A percentile compares a stretch with the other conserved stretches of the same genome.
Evolutionary conservation across 2,329 filamentous ascomycete genomes (phyloP).

Genomic region (Sclerotinia minor): DNA sequence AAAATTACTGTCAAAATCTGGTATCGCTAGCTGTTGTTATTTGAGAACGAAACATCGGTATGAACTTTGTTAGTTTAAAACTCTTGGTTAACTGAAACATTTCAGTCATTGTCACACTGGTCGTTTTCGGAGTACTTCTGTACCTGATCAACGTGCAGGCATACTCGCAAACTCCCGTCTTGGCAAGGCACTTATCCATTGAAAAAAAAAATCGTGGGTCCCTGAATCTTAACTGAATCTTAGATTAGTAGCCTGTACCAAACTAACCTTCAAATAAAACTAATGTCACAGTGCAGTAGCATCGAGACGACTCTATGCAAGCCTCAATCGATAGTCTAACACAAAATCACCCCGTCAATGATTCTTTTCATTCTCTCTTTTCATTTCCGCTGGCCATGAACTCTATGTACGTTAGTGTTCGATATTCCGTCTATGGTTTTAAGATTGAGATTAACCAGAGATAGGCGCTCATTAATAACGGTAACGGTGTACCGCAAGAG

Average conservation of each 20-base stretch:
- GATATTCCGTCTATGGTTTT: background rate
- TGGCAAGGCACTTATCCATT: background rate
- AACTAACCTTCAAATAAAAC: background rate
- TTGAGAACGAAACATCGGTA: background rate
- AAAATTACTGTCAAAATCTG: no score
- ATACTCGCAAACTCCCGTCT: conserved; percentile 9
- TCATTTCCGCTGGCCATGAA: background rate
- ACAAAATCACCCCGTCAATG: background rate
- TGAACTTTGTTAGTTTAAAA: background rate
- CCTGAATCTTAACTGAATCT: background rate
- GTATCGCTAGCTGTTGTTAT: background rate
- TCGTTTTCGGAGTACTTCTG: background rate
- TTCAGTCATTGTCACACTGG: background rate
- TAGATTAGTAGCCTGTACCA: background rate
- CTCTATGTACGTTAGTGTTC: background rate
- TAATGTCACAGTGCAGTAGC: background rate
- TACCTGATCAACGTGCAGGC: background rate
- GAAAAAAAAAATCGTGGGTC: background rate
- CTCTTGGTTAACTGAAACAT: conserved; percentile 2
- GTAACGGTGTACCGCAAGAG: background rate
- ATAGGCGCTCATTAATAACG: background rate
- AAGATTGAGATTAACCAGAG: background rate
- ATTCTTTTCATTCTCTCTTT: no score
- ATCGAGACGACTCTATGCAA: background rate
- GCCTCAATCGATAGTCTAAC: conserved; percentile 10